Base-by-base conservation (phyloP, 2,329 filamentous ascomycete genomes). In the Niveomyces coronatus region DNA sequence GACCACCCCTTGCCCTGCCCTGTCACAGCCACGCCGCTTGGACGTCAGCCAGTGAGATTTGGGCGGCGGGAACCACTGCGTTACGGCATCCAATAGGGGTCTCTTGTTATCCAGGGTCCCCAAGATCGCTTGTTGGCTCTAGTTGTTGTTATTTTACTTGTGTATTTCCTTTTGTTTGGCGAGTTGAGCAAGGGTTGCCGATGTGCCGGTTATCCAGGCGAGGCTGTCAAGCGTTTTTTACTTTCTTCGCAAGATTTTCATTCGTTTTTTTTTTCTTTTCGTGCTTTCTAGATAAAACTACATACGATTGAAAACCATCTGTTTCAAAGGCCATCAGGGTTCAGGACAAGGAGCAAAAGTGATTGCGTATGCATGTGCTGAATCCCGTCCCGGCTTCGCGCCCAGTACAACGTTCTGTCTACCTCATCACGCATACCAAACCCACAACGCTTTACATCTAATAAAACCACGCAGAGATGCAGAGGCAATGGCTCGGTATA, bases 361-460 rank as follows among this genome's bases (percentile, higher is more conserved):
- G 37, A 40, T 40, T 35, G 37, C 37, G 37, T 31, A 35, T 34
- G 37, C 37, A 22, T 39, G 29, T 35, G 34, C 24, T 40, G 37
- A 40, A 40, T 40, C 37, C 37, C 31, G 37, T 35, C 17, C 26
- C 31, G n/a, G n/a, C 31, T 34, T 23, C 24, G 26, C 30, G 24
- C 24, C 27, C 9, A 8, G 5, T 16, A 9, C 8, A 18, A n/a
- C n/a, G n/a, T n/a, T n/a, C n/a, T n/a, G n/a, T n/a, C n/a, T n/a
- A n/a, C 30, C 36, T 30, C 29, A 38, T 30, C 29, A 14, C 28
- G n/a, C 16, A 26, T 19, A 27, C 22, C 29, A 26, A 31, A 31
- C 29, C 26, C 31, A 15, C 31, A 32, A 24, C 20, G 20, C 31
- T 32, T 22, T 17, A 30, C 14, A 34, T 20, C 15, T 11, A 18